Evolutionary conservation across 257 asterid genomes (phyloP), one percentile per base, ranked within the genome.

Genomic region (Linderniella brevidens): DNA sequence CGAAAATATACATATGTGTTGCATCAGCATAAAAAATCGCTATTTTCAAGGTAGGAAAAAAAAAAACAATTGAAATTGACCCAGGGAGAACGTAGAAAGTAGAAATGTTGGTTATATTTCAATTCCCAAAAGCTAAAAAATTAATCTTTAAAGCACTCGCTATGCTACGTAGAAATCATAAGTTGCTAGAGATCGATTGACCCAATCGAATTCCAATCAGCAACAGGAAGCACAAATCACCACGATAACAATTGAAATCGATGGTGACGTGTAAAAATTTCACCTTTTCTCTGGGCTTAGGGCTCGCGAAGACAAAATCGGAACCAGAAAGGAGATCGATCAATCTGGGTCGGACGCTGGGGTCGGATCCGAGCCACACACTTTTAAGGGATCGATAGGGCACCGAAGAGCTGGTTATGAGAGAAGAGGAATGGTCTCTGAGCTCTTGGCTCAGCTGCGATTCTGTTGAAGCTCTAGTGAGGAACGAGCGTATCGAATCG

Each of bases 211-310:
- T 47, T 18, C 8, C 40, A 37, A 11, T 37, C 8, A 6, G 40
- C 40, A 37, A 39, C 43, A 11, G 15, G 4, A 39, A 10, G 13
- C 43, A 6, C 32, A 25, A 2, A 25, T 25, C 3, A 25, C 32
- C 32, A 25, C 32, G 32, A 25, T 42, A 13, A 42, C 17, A 42
- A 42, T 42, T 8, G 47, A 11, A 42, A 42, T 14, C 2, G 14
- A 25, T 42, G 47, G 47, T 5, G 17, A 42, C 2, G 11, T 11
- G 29, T 14, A 17, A 45, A 17, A 48, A 48, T 13, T 1, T 15
- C 25, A 84, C 95, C 93, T 80, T 84, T 44, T 78, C 78, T 58
- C 96, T 68, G 12, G 98, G 93, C 54, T 65, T 71, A 11, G 98
- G 98, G 67, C 94, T 73, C 4, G 65, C 15, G 56, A 88, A 78